Percentiles rank a stretch among this genome's conserved stretches.
Conservation (phyloP, 768 basidiomycete genomes). For the Suillus americanus region DNA sequence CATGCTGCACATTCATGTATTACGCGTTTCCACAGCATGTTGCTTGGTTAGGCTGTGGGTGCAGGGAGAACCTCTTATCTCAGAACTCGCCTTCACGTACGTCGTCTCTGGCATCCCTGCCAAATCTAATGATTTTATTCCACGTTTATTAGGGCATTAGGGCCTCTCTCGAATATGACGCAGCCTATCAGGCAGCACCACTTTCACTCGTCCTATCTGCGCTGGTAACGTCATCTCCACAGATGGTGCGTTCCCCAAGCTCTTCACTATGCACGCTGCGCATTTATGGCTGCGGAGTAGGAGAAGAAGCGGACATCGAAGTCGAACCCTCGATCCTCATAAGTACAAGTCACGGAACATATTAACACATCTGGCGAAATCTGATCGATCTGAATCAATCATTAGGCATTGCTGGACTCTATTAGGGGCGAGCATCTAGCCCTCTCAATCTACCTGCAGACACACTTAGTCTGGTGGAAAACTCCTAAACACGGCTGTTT, state of each 20-base stretch:
- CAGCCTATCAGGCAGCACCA: constrained; percentile 68
- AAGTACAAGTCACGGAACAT: constrained; percentile 50
- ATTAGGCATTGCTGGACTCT: constrained; percentile 73
- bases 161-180: constrained; percentile 61
- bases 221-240: constrained; percentile 60
- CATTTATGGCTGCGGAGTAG: constrained; percentile 56
- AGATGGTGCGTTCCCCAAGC: constrained; percentile 64
- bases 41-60: constrained; percentile 34
- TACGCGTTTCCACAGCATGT: constrained; percentile 43
- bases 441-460: no score
- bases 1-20: constrained; percentile 46
- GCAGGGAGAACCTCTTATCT: constrained; percentile 61
- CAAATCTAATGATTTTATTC: constrained; percentile 79
- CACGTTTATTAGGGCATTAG: constrained; percentile 45
- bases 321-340: constrained; percentile 60
- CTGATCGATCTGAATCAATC: constrained; percentile 83
- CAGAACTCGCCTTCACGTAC: constrained; percentile 75
- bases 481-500: no score
- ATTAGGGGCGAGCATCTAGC: constrained; percentile 67
- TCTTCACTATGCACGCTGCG: constrained; percentile 74
- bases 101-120: constrained; percentile 85
- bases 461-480: no score
- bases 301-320: constrained; percentile 52
- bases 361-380: constrained; percentile 56
- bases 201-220: constrained; percentile 71